Conservation (phyloP, 139 green algal species). For the Marvania coccoides region DNA sequence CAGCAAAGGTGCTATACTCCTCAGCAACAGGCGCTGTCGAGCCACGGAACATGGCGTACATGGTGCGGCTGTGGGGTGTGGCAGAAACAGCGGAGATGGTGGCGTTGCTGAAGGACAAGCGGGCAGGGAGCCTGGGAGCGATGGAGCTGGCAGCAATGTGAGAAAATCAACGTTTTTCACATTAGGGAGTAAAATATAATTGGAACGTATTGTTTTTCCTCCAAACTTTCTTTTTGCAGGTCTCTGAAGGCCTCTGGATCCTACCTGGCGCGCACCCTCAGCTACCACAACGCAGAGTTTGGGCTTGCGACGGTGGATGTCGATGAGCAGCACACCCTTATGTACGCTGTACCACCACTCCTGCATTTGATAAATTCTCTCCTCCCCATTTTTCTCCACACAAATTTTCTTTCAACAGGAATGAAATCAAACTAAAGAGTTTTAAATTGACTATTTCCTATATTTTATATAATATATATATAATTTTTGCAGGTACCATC, state of each 20-base stretch:
- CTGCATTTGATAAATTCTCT: too few species aligned
- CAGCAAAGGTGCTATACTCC: slow-evolving; percentile 80
- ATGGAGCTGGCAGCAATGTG: slow-evolving; percentile 65
- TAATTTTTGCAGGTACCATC: too few species aligned
- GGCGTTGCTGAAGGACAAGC: slow-evolving; percentile 27
- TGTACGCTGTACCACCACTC: too few species aligned
- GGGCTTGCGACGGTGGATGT: slow-evolving; percentile 48
- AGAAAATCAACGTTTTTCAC: too few species aligned
- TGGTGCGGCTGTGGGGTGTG: slow-evolving; percentile 65
- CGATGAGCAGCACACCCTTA: slow-evolving; percentile 45
- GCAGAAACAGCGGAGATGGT: slow-evolving; percentile 48
- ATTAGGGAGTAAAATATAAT: too few species aligned
- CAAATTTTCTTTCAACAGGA: too few species aligned
- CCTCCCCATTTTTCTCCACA: too few species aligned
- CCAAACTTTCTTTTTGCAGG: too few species aligned
- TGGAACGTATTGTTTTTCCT: too few species aligned
- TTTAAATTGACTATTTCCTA: too few species aligned
- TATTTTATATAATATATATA: too few species aligned
- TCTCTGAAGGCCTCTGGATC: slow-evolving; percentile 61
- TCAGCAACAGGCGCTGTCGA: slow-evolving; percentile 80
- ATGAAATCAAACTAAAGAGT: too few species aligned
- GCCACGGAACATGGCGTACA: slow-evolving; percentile 84
- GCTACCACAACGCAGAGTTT: slow-evolving; percentile 59
- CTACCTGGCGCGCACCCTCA: slow-evolving; percentile 77
- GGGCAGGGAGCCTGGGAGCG: slow-evolving; percentile 56